Conservation (phyloP, 176 grass and related monocot genomes). For the Luzula sylvatica region DNA sequence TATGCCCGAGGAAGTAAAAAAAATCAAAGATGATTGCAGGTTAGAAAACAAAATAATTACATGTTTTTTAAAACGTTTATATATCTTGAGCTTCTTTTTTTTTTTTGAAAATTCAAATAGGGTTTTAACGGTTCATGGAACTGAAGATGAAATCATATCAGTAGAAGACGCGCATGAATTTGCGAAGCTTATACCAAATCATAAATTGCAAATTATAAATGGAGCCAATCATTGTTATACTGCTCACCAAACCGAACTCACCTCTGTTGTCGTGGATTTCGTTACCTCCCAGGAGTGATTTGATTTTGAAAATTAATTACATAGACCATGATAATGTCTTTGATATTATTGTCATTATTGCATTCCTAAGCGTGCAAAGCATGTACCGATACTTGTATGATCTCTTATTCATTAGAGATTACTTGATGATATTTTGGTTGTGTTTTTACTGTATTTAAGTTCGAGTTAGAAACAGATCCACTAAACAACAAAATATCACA, state of each 20-base stretch:
- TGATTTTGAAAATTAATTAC: too few species aligned
- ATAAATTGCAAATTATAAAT: constrained; percentile 59
- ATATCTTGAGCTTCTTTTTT: neutral
- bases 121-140: constrained; percentile 76
- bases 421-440: too few species aligned
- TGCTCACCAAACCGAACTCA: constrained; percentile 48
- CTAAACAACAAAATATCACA: too few species aligned
- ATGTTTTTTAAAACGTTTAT: neutral
- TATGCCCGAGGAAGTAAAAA: constrained; percentile 53
- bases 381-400: too few species aligned
- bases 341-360: too few species aligned
- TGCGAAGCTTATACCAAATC: constrained; percentile 62
- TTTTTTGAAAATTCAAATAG: constrained; percentile 20
- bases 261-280: constrained; percentile 37
- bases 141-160: constrained; percentile 62
- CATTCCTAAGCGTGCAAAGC: too few species aligned
- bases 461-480: too few species aligned
- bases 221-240: constrained; percentile 82
- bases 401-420: too few species aligned
- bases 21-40: constrained; percentile 78
- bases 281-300: constrained; percentile 15
- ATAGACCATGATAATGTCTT: too few species aligned
- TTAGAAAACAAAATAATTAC: constrained; percentile 23
- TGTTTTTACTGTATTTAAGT: too few species aligned
- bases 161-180: constrained; percentile 73